Evolutionary conservation across 805 yeast species (phyloP), one percentile per base, ranked within the genome.

Genomic region (Brettanomyces bruxellensis): DNA sequence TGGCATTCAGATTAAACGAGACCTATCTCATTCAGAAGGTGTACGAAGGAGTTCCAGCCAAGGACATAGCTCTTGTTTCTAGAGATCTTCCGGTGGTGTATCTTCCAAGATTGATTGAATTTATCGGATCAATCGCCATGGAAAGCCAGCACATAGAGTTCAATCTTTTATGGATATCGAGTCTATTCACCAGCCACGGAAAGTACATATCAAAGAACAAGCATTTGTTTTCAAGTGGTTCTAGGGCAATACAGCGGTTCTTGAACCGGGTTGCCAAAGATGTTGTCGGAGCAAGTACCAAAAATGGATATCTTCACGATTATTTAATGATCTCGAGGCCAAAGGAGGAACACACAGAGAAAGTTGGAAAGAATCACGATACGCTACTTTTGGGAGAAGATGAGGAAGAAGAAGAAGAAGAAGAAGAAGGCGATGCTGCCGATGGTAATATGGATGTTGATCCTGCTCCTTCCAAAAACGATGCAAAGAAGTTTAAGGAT

Each of bases 1-100:
- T 93, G 97, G 79, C 97, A 0, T 89, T 93, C 74, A 75, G 99
- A 63, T 73, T 93, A 49, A 93, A 93, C 60, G 99, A 93, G 60
- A 67, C 65, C 9, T 77, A 81, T 55, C 67, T 93, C 45, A 78
- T 90, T 25, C 82, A 82, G 50, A 72, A 72, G 49, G 85, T 86
- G 0, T 86, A 81, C 60, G 96, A 88, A 60, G 56, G 74, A 4
- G 72, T 90, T 8, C 91, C 93, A 2, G 59, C 75, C n/a, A 67
- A 69, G 3, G 95, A 89, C 58, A 77, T 91, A 36, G 69, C 73
- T 34, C 64, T 93, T 44, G 76, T 90, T 7, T 69, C 83, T 6
- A 62, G 71, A n/a, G 85, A 77, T 43, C 58, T 91, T 18, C 99
- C 99, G 0, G 69, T 70, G 1, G 83, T 89, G 0, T 91, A 93